Base-by-base conservation (phyloP, 1,284 basidiomycete genomes). In the Rhizoctonia solani region DNA sequence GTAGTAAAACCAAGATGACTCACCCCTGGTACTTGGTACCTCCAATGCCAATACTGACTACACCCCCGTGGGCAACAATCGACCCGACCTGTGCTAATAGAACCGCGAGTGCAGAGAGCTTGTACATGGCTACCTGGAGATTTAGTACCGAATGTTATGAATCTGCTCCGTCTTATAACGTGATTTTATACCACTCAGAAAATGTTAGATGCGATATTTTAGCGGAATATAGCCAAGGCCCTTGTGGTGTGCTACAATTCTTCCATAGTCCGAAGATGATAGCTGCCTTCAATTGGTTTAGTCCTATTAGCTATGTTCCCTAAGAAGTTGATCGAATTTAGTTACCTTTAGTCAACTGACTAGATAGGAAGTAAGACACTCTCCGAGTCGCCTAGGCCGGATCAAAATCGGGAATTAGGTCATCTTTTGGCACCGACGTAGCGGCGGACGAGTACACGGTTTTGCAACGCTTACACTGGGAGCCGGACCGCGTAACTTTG, bases 21-120 rank as follows among this genome's bases (percentile, higher is more conserved):
- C n/a, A 65, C 61, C 61, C 61, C 16, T n/a, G 37, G 27, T 65
- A 65, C 9, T 16, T 65, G 3, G 39, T 54, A 5, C 61, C 50
- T 9, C 25, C 61, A 32, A 65, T 65, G 11, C 21, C 39, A 27
- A 65, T 19, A 8, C 49, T 42, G 1, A 34, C 39, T 19, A 65
- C 61, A 19, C 61, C 61, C 27, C 61, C 61, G 41, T 65, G 61
- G 14, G 50, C 61, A 27, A 25, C 25, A 23, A 65, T 46, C 5
- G 50, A 37, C 16, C 47, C 61, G 27, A 54, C 19, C 3, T 30
- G 46, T 4, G 50, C 41, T 16, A 65, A n/a, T 14, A 65, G 34
- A 11, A 32, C 50, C 23, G 61, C n/a, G n/a, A 50, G 47, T 8
- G 58, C 5, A 0, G 58, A 34, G 46, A 49, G 34, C 25, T 63